Evolutionary conservation across 768 basidiomycete genomes (phyloP), one percentile per base, ranked within the genome.

Genomic region (Coprinopsis sp.): DNA sequence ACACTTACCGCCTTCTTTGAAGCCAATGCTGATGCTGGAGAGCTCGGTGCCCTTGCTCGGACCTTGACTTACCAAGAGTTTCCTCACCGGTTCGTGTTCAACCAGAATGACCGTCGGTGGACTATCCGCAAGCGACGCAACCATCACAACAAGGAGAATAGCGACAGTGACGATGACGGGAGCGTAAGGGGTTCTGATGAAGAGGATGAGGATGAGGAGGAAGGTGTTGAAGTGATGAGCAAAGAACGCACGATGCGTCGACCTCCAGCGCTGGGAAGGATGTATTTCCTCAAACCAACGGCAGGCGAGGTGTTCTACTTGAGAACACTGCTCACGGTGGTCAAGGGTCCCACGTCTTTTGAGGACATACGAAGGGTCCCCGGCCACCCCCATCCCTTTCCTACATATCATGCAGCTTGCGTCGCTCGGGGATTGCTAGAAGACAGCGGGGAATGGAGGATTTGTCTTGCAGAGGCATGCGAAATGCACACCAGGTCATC

Each of bases 361-460:
- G 58, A 33, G 23, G 37, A 59, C 47, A 47, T 68, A 3, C 39
- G 52, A 0, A 59, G 30, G 4, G 33, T 46, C 21, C 39, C 58
- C 29, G 48, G 62, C 3, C 27, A 45, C 0, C 13, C 53, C 0
- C 18, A 37, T 19, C 21, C 23, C 5, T 50, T 60, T 56, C 40
- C 47, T 0, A 65, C 68, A 1, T 78, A 66, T 42, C 54, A 64
- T 29, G 68, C 58, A 0, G 73, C 74, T 2, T 79, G 75, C 43
- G 27, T 63, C 16, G 68, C 68, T 11, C 45, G 49, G 2, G 74
- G 72, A 0, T 63, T 79, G 0, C 57, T 79, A 0, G 62, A 75
- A 18, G 68, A 77, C 64, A 71, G 79, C 56, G 54, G 57, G 1
- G 75, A 79, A 51, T 78, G 73, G 71, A 6, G 53, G 0, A 50